phyloP scores from a whole-genome alignment of 768 basidiomycete genomes.

The Thelephora aurantiotincta region DNA sequence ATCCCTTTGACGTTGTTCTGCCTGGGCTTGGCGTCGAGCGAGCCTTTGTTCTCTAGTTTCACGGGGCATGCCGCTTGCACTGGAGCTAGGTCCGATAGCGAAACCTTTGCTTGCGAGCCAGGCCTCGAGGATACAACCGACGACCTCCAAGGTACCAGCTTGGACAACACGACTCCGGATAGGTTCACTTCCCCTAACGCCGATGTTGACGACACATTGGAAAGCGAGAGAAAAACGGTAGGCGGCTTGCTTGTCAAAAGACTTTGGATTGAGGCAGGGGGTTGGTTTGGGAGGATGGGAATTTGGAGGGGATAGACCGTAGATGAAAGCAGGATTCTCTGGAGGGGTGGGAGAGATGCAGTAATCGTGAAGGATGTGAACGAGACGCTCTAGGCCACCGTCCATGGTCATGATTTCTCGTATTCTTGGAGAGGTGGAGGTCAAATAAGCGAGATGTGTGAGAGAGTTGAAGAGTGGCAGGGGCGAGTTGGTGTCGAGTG shows the following conservation, averaged over 20 bases:
- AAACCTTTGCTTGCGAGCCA: conserved; percentile 87
- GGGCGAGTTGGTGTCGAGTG: conserved; percentile 39
- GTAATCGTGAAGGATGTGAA: conserved; percentile 82
- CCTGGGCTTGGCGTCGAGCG: conserved; percentile 40
- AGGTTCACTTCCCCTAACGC: conserved; percentile 86
- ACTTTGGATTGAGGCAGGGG: conserved; percentile 51
- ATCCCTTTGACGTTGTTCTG: conserved; percentile 44
- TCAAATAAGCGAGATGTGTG: conserved; percentile 91
- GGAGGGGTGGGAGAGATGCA: conserved; percentile 74
- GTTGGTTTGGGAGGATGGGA: conserved; percentile 37
- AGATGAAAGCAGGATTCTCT: conserved; percentile 61
- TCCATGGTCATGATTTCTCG: conserved; percentile 98
- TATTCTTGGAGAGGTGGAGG: conserved; percentile 93
- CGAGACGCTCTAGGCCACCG: conserved; percentile 91
- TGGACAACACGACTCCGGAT: conserved; percentile 89
- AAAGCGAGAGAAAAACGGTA: conserved; percentile 89
- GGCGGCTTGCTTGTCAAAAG: conserved; percentile 73
- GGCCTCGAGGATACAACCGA: conserved; percentile 85
- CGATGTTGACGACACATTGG: conserved; percentile 94
- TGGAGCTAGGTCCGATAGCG: conserved; percentile 67
- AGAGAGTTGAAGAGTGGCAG: conserved; percentile 84
- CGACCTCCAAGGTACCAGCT: conserved; percentile 86
- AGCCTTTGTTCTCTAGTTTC: conserved; percentile 66
- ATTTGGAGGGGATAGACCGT: conserved; percentile 61
- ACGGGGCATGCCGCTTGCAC: conserved; percentile 58